A percentile compares a stretch with the other conserved stretches of the same genome.
Conservation (phyloP, 495 filamentous ascomycete genomes). For the Neurospora sp. region DNA sequence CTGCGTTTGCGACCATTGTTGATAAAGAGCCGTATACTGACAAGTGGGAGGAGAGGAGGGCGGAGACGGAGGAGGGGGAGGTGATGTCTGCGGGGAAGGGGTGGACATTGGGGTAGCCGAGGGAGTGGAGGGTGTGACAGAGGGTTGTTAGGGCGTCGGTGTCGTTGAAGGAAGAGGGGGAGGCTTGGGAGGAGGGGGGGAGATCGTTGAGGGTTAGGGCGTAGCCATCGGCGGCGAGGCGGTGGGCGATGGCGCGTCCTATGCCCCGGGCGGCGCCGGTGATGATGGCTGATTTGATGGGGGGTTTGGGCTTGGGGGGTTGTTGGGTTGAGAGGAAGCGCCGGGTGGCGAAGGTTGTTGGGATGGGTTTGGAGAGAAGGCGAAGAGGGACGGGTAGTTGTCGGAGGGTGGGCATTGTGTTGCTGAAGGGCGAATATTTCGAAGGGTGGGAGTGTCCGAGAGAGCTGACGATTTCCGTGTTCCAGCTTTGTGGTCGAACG, state of each 20-base stretch:
- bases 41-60: conserved; percentile 37
- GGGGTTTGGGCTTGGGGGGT: neutral
- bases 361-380: neutral
- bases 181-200: neutral
- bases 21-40: conserved; percentile 40
- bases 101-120: conserved; percentile 32
- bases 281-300: conserved; percentile 34
- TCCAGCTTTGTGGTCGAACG: neutral
- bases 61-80: conserved; percentile 34
- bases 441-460: neutral
- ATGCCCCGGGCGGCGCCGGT: conserved; percentile 50
- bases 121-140: conserved; percentile 19
- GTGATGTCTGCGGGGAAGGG: conserved; percentile 46
- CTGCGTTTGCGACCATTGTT: conserved; percentile 54
- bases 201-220: conserved; percentile 52
- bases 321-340: neutral
- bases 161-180: neutral
- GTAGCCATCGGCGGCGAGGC: conserved; percentile 50
- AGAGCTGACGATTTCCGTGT: neutral
- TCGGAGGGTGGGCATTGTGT: neutral
- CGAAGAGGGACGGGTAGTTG: neutral
- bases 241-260: conserved; percentile 49
- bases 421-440: too few species aligned
- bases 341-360: neutral
- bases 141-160: neutral